phyloP scores from a whole-genome alignment of 257 asterid species.

The Gynochthodes officinalis region DNA sequence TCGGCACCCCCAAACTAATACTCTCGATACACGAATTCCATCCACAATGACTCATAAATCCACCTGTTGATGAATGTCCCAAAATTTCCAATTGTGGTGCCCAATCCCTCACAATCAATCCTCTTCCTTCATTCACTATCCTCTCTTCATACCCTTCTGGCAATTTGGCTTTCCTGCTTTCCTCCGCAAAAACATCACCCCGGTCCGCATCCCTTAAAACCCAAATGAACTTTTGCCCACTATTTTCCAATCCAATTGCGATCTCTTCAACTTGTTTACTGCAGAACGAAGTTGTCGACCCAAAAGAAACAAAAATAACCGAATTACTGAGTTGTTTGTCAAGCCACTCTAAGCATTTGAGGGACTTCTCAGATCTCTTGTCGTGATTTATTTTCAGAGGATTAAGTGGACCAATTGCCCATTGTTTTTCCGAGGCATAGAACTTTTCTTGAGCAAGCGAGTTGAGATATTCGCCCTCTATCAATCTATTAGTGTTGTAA shows the following conservation, averaged over 20 bases:
- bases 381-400: slow-evolving; percentile 2
- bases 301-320: slow-evolving; percentile 20
- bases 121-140: slow-evolving; percentile 1
- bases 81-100: slow-evolving; percentile 25
- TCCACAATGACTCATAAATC: slow-evolving; percentile 31
- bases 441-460: slow-evolving; percentile 3
- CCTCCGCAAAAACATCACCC: slow-evolving; percentile 16
- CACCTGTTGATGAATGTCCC: slow-evolving; percentile 25
- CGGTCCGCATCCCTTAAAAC: slow-evolving; percentile 24
- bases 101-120: slow-evolving; percentile 22
- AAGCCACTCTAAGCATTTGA: slow-evolving; percentile 18
- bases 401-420: slow-evolving; percentile 35
- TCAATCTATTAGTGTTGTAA: not conserved
- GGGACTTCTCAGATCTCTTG: not conserved
- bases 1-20: slow-evolving; percentile 27
- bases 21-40: slow-evolving; percentile 31
- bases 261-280: slow-evolving; percentile 11
- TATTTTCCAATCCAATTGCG: slow-evolving; percentile 14
- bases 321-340: slow-evolving; percentile 12
- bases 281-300: slow-evolving; percentile 5
- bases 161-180: slow-evolving; percentile 3
- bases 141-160: slow-evolving; percentile 24
- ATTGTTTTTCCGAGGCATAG: not conserved
- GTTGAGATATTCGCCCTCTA: slow-evolving; percentile 19
- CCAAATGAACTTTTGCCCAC: slow-evolving; percentile 17